Conservation (phyloP, 2,329 filamentous ascomycete genomes). For the Aspergillus aculeatinus region DNA sequence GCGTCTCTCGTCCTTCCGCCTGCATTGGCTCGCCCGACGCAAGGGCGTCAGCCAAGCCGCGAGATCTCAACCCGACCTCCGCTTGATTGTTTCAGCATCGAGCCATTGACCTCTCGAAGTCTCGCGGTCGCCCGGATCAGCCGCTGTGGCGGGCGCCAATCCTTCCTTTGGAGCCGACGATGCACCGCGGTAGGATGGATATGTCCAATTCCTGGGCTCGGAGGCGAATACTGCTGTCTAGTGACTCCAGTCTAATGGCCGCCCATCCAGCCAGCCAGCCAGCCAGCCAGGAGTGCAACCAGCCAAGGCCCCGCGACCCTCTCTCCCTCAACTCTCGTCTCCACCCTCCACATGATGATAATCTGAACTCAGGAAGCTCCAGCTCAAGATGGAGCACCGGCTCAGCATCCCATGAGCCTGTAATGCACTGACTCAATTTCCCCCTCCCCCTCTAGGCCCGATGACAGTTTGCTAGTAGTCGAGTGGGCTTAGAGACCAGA, state of each 20-base stretch:
- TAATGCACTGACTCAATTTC: neutral
- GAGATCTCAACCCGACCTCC: conserved; percentile 6
- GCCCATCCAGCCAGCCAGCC: neutral
- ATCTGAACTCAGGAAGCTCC: neutral
- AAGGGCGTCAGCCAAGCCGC: conserved; percentile 9
- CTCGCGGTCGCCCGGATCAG: neutral
- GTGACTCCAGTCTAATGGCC: neutral
- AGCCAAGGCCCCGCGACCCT: neutral
- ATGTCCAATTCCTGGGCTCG: neutral
- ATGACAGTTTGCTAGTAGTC: neutral
- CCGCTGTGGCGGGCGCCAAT: neutral
- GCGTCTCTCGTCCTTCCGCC: neutral
- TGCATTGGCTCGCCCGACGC: conserved; percentile 6
- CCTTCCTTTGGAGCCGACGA: neutral
- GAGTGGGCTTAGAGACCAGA: neutral
- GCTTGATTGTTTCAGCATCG: conserved; percentile 12
- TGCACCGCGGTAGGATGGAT: neutral
- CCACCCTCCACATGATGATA: too few species aligned
- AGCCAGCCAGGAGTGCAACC: neutral
- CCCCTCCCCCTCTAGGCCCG: neutral
- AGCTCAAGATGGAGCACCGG: neutral
- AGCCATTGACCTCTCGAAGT: conserved; percentile 5
- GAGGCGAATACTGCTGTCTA: neutral
- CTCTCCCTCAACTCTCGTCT: neutral
- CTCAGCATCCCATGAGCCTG: too few species aligned